Percentiles rank a stretch among this genome's conserved stretches.
Conservation (phyloP, 306 rosid genomes). For the Astragalus glycyphyllos region DNA sequence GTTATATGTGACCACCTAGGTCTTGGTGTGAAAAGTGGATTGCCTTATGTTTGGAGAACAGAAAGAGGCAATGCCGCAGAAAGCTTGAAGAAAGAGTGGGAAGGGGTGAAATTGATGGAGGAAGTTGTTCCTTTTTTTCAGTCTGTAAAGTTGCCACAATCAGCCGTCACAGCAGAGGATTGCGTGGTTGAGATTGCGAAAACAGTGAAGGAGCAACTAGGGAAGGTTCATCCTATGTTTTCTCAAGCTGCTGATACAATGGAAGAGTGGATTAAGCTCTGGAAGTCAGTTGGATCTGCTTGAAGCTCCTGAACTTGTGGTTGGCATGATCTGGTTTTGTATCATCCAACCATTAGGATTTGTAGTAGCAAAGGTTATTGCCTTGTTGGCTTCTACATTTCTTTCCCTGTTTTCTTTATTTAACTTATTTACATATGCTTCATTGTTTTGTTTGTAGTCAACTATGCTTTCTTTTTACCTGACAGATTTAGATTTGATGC, state of each 20-base stretch:
- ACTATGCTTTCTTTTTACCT: conserved; percentile 35
- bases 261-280: conserved; percentile 86
- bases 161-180: conserved; percentile 76
- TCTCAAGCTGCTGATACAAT: conserved; percentile 78
- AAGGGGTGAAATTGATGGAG: conserved; percentile 97
- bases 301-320: conserved; percentile 36
- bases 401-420: conserved; percentile 4
- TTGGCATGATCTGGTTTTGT: conserved; percentile 27
- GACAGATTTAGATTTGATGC: conserved; percentile 38
- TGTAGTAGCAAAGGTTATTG: conserved; percentile 35
- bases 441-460: conserved; percentile 34
- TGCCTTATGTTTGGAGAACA: conserved; percentile 90
- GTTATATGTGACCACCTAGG: conserved; percentile 82
- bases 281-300: conserved; percentile 72
- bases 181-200: conserved; percentile 80
- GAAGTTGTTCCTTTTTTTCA: conserved; percentile 96
- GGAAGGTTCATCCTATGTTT: conserved; percentile 78
- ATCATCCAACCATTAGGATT: conserved; percentile 17
- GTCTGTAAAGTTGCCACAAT: conserved; percentile 63
- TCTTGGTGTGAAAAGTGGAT: conserved; percentile 85
- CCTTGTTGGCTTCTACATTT: conserved; percentile 37
- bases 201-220: conserved; percentile 78
- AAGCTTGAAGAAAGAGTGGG: conserved; percentile 98
- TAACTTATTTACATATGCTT: conserved; percentile 33
- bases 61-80: conserved; percentile 86